Evolutionary conservation across 306 rosid genomes (phyloP).

Genomic region (Ammopiptanthus mongolicus): DNA sequence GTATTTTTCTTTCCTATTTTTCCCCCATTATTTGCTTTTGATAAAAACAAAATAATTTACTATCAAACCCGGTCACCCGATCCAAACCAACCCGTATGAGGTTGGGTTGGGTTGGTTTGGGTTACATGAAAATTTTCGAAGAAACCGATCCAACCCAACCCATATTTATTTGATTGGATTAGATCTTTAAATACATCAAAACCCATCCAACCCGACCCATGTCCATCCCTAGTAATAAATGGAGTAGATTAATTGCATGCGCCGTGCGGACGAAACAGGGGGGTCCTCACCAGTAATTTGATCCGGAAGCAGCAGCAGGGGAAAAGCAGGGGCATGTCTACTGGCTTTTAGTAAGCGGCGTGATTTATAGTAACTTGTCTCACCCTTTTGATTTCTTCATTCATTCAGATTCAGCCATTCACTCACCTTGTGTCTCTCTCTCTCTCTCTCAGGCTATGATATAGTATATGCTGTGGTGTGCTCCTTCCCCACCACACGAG

Average conservation of each 20-base stretch:
- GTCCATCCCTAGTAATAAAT: not conserved
- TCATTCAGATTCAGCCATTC: not conserved
- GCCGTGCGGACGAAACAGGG: conserved; percentile 4
- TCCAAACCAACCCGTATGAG: too few species aligned
- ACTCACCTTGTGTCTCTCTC: not conserved
- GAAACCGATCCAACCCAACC: too few species aligned
- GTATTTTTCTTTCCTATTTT: too few species aligned
- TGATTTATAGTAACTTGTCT: conserved; percentile 2
- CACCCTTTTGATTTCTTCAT: not conserved
- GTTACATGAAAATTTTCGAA: too few species aligned
- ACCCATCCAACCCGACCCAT: too few species aligned
- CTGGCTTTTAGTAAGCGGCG: not conserved
- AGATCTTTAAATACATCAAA: too few species aligned
- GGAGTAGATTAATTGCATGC: conserved; percentile 16
- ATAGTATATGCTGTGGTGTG: not conserved
- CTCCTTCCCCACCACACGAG: not conserved
- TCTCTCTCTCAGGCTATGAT: too few species aligned
- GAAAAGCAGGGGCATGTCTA: not conserved
- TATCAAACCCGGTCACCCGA: too few species aligned
- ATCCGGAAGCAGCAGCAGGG: not conserved
- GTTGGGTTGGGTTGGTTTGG: too few species aligned
- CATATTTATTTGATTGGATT: too few species aligned
- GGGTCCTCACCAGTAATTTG: not conserved
- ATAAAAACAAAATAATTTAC: too few species aligned
- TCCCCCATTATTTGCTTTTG: too few species aligned